Percentiles rank a stretch among this genome's conserved stretches.
Evolutionary conservation across 2,329 filamentous ascomycete genomes (phyloP).

Genomic region (Botrytis squamosa): DNA sequence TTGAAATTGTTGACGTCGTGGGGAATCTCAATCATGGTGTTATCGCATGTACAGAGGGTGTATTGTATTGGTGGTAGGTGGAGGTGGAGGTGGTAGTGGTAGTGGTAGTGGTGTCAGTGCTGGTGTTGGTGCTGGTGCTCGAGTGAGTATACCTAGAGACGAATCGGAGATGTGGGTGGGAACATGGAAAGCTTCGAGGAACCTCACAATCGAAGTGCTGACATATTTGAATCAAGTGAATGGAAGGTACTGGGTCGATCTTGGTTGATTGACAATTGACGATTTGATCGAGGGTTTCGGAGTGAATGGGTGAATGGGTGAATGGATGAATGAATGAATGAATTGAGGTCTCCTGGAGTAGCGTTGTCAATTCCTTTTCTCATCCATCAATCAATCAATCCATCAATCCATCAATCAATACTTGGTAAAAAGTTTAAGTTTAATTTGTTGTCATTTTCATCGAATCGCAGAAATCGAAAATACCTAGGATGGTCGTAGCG

Average conservation of each 20-base stretch:
- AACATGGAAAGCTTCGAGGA: not conserved
- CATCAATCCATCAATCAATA: not conserved
- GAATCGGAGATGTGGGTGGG: not conserved
- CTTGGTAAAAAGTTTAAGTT: not conserved
- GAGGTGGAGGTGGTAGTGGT: not conserved
- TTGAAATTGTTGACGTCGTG: not conserved
- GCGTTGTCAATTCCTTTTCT: not conserved
- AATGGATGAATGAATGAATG: not conserved
- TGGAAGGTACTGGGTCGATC: not conserved
- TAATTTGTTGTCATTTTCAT: conserved; percentile 2
- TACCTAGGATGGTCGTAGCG: not conserved
- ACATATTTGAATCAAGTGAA: not conserved
- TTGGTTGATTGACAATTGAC: no score
- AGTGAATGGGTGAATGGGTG: not conserved
- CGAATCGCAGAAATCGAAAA: not conserved
- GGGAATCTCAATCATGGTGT: conserved; percentile 10
- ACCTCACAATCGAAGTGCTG: conserved; percentile 1
- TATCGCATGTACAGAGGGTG: not conserved
- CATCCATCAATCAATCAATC: no score
- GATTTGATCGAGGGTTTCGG: not conserved
- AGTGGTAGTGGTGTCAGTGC: not conserved
- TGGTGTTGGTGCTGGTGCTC: not conserved
- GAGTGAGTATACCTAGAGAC: not conserved
- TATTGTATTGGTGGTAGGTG: not conserved
- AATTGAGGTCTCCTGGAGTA: not conserved